A percentile compares a stretch with the other conserved stretches of the same genome.
phyloP scores from a whole-genome alignment of 345 rosid species.

The Diplotaxis tenuifolia region DNA sequence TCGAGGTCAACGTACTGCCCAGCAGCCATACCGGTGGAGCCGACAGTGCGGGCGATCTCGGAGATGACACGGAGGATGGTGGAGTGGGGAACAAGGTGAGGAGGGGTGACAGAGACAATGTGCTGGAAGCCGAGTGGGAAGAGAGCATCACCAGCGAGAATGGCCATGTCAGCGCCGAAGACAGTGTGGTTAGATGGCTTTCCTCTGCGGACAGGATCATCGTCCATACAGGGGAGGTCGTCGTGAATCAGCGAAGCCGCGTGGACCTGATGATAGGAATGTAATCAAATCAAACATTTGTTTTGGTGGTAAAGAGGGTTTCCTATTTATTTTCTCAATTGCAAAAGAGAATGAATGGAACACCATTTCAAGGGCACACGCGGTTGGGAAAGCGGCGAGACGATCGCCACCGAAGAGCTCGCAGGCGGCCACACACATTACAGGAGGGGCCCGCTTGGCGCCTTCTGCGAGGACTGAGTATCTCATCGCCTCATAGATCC shows the following conservation, averaged over 20 bases:
- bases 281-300: background rate
- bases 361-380: constrained; percentile 98
- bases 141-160: constrained; percentile 95
- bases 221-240: constrained; percentile 96
- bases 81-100: constrained; percentile 62
- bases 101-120: constrained; percentile 74
- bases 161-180: constrained; percentile 77
- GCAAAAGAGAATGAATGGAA: background rate
- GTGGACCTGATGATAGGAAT: constrained; percentile 41
- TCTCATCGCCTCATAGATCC: constrained; percentile 92
- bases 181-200: constrained; percentile 82
- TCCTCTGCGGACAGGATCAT: constrained; percentile 78
- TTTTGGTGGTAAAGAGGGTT: background rate
- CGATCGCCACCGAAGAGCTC: constrained; percentile 87
- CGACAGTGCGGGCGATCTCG: constrained; percentile 90
- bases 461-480: constrained; percentile 83
- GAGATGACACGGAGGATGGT: constrained; percentile 68
- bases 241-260: constrained; percentile 90
- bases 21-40: constrained; percentile 95
- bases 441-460: constrained; percentile 89
- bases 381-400: constrained; percentile 87
- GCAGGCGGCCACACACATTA: constrained; percentile 89
- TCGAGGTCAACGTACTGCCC: constrained; percentile 92
- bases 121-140: constrained; percentile 92
- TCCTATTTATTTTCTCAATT: background rate